Evolutionary conservation across 192 early-diverging fungal genomes (phyloP).

Genomic region (Borealophlyctis nickersoniae): DNA sequence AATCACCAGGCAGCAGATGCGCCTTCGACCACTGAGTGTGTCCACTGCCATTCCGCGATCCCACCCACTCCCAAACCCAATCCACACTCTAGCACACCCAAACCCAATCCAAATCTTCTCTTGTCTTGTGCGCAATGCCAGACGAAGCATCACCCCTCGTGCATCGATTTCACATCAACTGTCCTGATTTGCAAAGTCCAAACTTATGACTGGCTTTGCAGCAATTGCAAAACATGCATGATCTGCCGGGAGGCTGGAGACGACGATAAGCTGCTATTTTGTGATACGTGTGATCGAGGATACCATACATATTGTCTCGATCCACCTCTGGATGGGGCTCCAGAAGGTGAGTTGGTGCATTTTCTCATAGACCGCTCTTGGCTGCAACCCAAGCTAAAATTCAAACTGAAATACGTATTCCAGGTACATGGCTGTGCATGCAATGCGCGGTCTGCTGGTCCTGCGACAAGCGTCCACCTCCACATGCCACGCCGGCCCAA

Average conservation of each 20-base stretch:
- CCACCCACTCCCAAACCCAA: slow-evolving; percentile 4
- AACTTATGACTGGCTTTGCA: slow-evolving; percentile 49
- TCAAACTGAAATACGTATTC: no score
- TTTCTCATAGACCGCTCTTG: not conserved
- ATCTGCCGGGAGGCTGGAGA: slow-evolving; percentile 48
- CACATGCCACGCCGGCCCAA: slow-evolving; percentile 3
- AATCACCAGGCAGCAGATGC: no score
- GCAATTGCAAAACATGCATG: slow-evolving; percentile 49
- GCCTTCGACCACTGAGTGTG: slow-evolving; percentile 8
- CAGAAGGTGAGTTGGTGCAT: slow-evolving; percentile 35
- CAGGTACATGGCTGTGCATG: slow-evolving; percentile 47
- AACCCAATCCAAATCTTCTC: slow-evolving; percentile 6
- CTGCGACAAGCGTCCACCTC: slow-evolving; percentile 16
- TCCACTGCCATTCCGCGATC: slow-evolving; percentile 25
- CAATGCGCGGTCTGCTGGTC: slow-evolving; percentile 42
- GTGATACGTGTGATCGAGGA: slow-evolving; percentile 57
- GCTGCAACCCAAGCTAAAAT: slow-evolving; percentile 2
- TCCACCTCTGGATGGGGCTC: slow-evolving; percentile 42
- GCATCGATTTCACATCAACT: slow-evolving; percentile 46
- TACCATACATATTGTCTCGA: slow-evolving; percentile 51
- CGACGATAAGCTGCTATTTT: slow-evolving; percentile 51
- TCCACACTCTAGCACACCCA: not conserved
- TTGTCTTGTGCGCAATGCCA: slow-evolving; percentile 28
- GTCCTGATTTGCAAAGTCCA: slow-evolving; percentile 40
- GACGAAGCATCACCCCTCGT: slow-evolving; percentile 39